phyloP scores from a whole-genome alignment of 176 grass and related monocot species.

The Urochloa ruziziensis region DNA sequence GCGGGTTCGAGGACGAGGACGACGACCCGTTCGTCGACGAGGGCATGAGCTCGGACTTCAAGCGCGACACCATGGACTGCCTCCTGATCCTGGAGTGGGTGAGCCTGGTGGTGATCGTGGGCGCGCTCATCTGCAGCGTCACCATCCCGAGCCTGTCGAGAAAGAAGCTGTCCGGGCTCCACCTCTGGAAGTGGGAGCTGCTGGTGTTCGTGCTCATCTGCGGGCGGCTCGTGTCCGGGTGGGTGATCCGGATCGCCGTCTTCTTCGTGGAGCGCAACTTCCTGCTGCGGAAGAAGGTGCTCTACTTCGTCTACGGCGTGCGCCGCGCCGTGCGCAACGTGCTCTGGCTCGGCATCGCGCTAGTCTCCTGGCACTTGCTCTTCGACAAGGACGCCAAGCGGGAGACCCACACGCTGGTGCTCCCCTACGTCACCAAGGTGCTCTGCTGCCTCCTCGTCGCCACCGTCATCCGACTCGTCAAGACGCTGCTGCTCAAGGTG shows the following conservation, averaged over 20 bases:
- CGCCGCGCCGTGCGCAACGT: conserved; percentile 75
- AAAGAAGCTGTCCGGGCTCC: conserved; percentile 65
- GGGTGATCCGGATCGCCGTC: conserved; percentile 69
- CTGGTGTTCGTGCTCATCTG: conserved; percentile 86
- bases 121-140: conserved; percentile 63
- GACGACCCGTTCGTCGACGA: conserved; percentile 80
- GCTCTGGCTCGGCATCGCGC: conserved; percentile 86
- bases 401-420: conserved; percentile 40
- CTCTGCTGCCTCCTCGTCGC: conserved; percentile 81
- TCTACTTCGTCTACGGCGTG: conserved; percentile 98
- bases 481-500: conserved; percentile 92
- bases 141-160: conserved; percentile 27
- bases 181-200: conserved; percentile 93
- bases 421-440: conserved; percentile 85
- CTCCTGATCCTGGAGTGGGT: conserved; percentile 70
- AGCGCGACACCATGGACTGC: conserved; percentile 46
- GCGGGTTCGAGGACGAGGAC: conserved; percentile 67
- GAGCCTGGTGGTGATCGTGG: conserved; percentile 76
- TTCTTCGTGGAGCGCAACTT: conserved; percentile 93
- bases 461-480: conserved; percentile 70
- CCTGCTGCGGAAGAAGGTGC: conserved; percentile 74
- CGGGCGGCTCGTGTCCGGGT: conserved; percentile 90
- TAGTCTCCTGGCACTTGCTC: conserved; percentile 68
- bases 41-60: conserved; percentile 60
- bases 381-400: conserved; percentile 55